phyloP scores from a whole-genome alignment of 345 rosid species.

The Eucalyptus victrix region DNA sequence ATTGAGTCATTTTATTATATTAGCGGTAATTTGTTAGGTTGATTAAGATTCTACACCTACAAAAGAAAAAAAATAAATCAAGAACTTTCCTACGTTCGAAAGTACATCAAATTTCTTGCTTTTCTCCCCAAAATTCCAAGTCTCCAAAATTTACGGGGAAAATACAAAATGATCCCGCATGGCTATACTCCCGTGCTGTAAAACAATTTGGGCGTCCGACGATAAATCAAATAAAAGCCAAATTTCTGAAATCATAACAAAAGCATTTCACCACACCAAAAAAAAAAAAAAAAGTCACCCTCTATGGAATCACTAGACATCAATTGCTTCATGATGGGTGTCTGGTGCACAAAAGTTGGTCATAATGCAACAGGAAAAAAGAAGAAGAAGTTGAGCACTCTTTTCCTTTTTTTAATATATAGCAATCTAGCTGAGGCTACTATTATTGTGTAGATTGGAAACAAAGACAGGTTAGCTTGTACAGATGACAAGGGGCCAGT shows the following conservation, averaged over 20 bases:
- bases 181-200: background rate
- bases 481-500: background rate
- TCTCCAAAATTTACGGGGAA: background rate
- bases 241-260: background rate
- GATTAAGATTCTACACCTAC: background rate
- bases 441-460: background rate
- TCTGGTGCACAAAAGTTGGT: background rate
- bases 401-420: background rate
- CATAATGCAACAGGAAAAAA: background rate
- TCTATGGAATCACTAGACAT: background rate
- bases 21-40: background rate
- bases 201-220: background rate
- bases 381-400: background rate
- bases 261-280: background rate
- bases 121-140: background rate
- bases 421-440: background rate
- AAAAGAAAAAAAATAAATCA: background rate
- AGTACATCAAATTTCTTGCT: background rate
- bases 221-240: background rate
- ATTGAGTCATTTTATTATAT: background rate
- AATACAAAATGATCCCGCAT: background rate
- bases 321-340: background rate
- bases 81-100: background rate
- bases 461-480: background rate
- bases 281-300: too few relatives aligned